phyloP scores from a whole-genome alignment of 1,139 yeast species.

The Suhomyces ambrosiae region DNA sequence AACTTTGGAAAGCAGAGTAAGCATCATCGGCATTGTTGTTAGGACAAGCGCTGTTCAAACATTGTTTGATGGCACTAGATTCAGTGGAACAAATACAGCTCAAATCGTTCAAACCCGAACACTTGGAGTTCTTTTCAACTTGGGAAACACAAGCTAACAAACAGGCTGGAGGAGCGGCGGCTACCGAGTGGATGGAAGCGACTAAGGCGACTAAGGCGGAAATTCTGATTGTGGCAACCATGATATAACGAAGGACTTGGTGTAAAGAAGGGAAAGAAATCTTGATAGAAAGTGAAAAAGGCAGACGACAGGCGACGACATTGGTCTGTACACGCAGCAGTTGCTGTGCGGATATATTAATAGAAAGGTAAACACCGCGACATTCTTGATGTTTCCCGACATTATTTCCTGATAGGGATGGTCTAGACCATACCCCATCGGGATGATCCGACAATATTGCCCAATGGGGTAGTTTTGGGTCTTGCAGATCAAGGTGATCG shows the following conservation, averaged over 20 bases:
- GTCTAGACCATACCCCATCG: too few relatives aligned
- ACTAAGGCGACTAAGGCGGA: constrained; percentile 55
- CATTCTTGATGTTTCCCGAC: constrained; percentile 7
- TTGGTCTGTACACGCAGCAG: constrained; percentile 5
- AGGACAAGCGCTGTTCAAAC: constrained; percentile 71
- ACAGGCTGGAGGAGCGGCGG: constrained; percentile 89
- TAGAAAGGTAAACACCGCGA: constrained; percentile 10
- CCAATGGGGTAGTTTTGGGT: constrained; percentile 4
- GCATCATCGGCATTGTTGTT: constrained; percentile 59
- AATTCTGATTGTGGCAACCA: constrained; percentile 29
- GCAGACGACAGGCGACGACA: constrained; percentile 8
- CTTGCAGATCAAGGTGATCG: too few relatives aligned
- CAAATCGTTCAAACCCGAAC: constrained; percentile 62
- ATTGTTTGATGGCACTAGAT: constrained; percentile 51
- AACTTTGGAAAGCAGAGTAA: constrained; percentile 51
- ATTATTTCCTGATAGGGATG: constrained; percentile 10
- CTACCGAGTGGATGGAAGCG: constrained; percentile 48
- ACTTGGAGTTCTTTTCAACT: constrained; percentile 57
- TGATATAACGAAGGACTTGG: constrained; percentile 11
- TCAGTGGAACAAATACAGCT: constrained; percentile 65
- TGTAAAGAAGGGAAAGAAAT: neutral
- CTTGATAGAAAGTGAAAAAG: too few relatives aligned
- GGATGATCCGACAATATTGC: constrained; percentile 2
- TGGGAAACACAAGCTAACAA: constrained; percentile 82
- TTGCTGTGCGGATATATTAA: neutral